Evolutionary conservation across 2,329 filamentous ascomycete genomes (phyloP), one percentile per base, ranked within the genome.

Genomic region (Colletotrichum lentis): DNA sequence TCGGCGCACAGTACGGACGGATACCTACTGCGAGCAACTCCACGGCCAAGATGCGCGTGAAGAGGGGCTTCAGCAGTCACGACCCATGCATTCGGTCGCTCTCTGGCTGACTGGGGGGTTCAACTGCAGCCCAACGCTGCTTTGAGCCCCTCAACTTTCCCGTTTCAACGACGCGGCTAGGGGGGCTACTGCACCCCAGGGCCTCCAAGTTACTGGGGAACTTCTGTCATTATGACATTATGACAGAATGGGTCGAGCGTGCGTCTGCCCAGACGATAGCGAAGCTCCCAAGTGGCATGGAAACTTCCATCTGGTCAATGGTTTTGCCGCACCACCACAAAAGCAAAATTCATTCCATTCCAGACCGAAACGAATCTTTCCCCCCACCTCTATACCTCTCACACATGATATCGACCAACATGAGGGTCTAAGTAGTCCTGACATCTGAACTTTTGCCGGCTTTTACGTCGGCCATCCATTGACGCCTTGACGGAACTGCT

Each of bases 221-320:
- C 3, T 47, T 65, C 55, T 65, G 62, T 68, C 65, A 65, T 65
- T 24, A 44, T 61, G 55, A 52, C 65, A 65, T 65, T 24, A 44
- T 61, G 55, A 52, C 44, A 64, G 44, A 43, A 52, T 14, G 20
- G 47, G 37, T 52, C 62, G 37, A 60, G 49, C 43, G 47, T 47
- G 50, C 58, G 31, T 39, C 53, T 35, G 18, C 27, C 35, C 56
- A 8, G 43, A 37, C 11, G 14, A 24, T 20, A 8, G 35, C 35
- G 65, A 56, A 55, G 54, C 60, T 46, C 59, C 49, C 41, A 39
- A 43, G 24, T 24, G 35, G 59, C 49, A 65, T 60, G 54, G 65
- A 60, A 64, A 35, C 56, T 54, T 53, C 50, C 31, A 39, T 41
- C 18, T 44, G 22, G 50, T 52, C 35, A 66, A 52, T 31, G 56